Evolutionary conservation across 768 basidiomycete species (phyloP), one percentile per base, ranked within the genome.

Genomic region (Rhodotorula paludigena): DNA sequence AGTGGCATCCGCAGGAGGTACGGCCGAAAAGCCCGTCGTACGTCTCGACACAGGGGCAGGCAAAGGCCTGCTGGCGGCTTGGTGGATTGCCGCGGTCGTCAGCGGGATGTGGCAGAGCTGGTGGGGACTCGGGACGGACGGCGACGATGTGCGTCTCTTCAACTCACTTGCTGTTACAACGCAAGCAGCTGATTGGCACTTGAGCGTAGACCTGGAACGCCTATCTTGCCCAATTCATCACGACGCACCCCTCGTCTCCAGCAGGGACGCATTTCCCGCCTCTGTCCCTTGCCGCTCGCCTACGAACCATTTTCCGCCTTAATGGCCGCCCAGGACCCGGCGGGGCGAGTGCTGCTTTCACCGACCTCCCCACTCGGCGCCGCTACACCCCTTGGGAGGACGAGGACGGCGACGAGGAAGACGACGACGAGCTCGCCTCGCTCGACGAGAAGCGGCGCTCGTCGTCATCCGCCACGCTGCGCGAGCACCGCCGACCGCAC

Each of bases 171-270:
- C 6, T 21, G n/a, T n/a, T 33, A 14, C 12, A 16, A 16, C 9
- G 25, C 47, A 2, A 5, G 47, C 9, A 16, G n/a, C 14, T n/a
- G n/a, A 33, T 18, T 23, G 1, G 8, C 33, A 6, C 28, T 18
- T 12, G 15, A 6, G 7, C 16, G 35, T 59, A 70, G 69, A 25
- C 48, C 32, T 71, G 69, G 69, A 36, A 71, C 32, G 20, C 64
- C 35, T 71, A 71, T 57, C 47, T 71, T 32, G 39, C 57, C 16
- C n/a, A 42, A 3, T 58, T 65, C 36, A 35, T 54, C 56, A 15
- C 21, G 2, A 0, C 39, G 2, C 39, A 51, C 45, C 47, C 63
- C 18, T 52, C 55, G 11, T 8, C 49, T 15, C 35, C 45, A 9
- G 41, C 30, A 28, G 69, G 64, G 15, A 38, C 57, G 1, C 62